A percentile compares a stretch with the other conserved stretches of the same genome.
These are phyloP conservation scores for Neurospora crassa DNA, from an alignment of 2,329 filamentous ascomycete genomes.

Conservation along the genomic window DNA sequence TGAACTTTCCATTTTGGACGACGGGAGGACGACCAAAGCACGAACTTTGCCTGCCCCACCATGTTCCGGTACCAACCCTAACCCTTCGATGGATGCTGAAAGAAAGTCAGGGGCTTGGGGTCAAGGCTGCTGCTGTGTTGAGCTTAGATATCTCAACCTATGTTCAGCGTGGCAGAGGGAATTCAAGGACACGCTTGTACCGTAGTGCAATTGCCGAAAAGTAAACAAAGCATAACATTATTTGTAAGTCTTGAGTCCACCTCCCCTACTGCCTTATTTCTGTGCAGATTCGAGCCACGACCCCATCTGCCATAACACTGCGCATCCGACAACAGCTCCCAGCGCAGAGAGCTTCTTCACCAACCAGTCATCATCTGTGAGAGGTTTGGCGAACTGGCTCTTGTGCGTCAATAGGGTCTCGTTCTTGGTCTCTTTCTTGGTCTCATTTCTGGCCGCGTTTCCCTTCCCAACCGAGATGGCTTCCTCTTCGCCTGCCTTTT, in stretches of 20 bases:
- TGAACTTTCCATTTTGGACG: background rate
- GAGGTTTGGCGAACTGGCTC: conserved; percentile 45
- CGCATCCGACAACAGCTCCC: conserved; percentile 51
- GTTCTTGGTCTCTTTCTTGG: conserved; percentile 17
- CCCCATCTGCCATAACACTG: conserved; percentile 47
- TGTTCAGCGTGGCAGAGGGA: background rate
- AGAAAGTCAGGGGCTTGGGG: background rate
- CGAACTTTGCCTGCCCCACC: background rate
- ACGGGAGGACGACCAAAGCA: background rate
- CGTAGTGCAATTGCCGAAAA: background rate
- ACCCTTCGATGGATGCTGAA: background rate
- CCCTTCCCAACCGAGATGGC: conserved; percentile 18
- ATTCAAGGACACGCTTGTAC: background rate
- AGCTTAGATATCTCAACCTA: background rate
- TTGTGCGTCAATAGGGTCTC: conserved; percentile 16
- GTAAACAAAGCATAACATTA: conserved; percentile 10
- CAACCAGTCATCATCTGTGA: conserved; percentile 59
- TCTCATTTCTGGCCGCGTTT: conserved; percentile 15
- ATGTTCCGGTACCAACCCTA: background rate
- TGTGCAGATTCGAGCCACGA: conserved; percentile 36
- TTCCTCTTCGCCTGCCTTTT: conserved; percentile 37
- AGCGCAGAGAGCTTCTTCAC: conserved; percentile 55
- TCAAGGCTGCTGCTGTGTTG: background rate
- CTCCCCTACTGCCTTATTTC: background rate
- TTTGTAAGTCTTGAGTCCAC: background rate